These are phyloP conservation scores for Candida sp. DNA, from an alignment of 1,139 yeast species.

Conservation along the genomic window DNA sequence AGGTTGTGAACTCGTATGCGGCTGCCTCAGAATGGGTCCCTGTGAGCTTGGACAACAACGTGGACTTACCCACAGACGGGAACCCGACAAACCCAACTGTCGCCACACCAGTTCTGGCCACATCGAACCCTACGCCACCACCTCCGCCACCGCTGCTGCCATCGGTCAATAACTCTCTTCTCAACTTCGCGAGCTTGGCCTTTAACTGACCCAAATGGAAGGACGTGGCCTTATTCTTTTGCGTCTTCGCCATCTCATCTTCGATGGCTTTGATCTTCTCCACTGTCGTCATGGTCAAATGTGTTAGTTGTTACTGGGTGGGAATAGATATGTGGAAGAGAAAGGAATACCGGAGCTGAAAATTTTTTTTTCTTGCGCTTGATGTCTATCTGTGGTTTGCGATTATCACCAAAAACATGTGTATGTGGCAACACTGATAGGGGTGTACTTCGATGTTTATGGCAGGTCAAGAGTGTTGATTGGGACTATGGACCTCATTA, in stretches of 20 bases:
- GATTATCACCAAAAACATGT: neutral
- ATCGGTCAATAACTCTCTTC: slow-evolving; percentile 89
- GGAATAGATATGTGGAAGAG: neutral
- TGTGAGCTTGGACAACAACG: slow-evolving; percentile 83
- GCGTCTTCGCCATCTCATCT: slow-evolving; percentile 95
- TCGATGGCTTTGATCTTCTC: slow-evolving; percentile 93
- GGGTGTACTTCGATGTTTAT: too few species aligned
- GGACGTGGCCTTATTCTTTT: slow-evolving; percentile 94
- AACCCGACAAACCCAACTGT: slow-evolving; percentile 98
- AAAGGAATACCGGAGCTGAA: neutral
- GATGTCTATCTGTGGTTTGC: neutral
- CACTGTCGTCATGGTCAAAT: slow-evolving; percentile 67
- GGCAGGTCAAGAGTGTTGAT: too few species aligned
- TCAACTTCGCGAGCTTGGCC: slow-evolving; percentile 93
- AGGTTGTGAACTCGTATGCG: slow-evolving; percentile 95
- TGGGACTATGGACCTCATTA: too few species aligned
- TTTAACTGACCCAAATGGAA: slow-evolving; percentile 97
- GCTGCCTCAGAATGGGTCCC: slow-evolving; percentile 98
- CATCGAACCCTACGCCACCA: slow-evolving; percentile 94
- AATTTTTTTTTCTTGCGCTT: slow-evolving; percentile 3
- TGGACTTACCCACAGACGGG: slow-evolving; percentile 98
- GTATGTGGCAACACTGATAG: too few species aligned
- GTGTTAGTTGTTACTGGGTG: neutral
- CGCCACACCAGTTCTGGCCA: slow-evolving; percentile 97
- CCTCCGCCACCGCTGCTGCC: slow-evolving; percentile 68